phyloP scores from a whole-genome alignment of 495 filamentous ascomycete species.

The Aspergillus steynii region DNA sequence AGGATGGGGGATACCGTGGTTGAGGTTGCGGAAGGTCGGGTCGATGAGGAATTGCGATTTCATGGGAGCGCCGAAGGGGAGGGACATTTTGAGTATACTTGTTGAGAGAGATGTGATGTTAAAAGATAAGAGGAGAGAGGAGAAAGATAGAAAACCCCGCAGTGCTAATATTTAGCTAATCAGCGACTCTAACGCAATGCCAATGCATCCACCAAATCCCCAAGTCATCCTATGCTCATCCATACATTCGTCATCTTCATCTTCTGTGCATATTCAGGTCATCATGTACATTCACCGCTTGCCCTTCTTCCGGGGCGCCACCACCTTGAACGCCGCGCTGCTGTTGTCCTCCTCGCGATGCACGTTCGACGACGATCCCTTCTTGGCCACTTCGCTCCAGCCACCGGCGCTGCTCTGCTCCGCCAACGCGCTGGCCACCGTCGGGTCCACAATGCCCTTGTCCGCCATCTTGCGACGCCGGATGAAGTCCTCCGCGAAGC shows the following conservation, averaged over 20 bases:
- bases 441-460: conserved; percentile 71
- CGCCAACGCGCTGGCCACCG: conserved; percentile 43
- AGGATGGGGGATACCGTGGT: conserved; percentile 64
- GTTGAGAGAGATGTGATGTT: conserved; percentile 1
- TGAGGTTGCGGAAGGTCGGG: conserved; percentile 68
- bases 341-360: conserved; percentile 52
- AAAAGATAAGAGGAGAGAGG: background rate
- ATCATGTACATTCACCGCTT: conserved; percentile 54
- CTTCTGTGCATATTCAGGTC: background rate
- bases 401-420: conserved; percentile 60
- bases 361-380: conserved; percentile 56
- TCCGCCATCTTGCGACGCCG: conserved; percentile 89
- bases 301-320: conserved; percentile 90
- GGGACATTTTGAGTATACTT: conserved; percentile 9
- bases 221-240: background rate
- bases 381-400: conserved; percentile 98
- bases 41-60: conserved; percentile 72
- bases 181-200: background rate
- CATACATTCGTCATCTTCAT: background rate
- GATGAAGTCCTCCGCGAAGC: conserved; percentile 93
- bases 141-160: conserved; percentile 1
- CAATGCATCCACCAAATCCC: too few relatives aligned
- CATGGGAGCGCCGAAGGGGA: conserved; percentile 60
- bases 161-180: background rate
- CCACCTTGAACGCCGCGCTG: conserved; percentile 78